Evolutionary conservation across 129 eudicot species (phyloP), one percentile per base, ranked within the genome.

Genomic region (Scalesia atractyloides): DNA sequence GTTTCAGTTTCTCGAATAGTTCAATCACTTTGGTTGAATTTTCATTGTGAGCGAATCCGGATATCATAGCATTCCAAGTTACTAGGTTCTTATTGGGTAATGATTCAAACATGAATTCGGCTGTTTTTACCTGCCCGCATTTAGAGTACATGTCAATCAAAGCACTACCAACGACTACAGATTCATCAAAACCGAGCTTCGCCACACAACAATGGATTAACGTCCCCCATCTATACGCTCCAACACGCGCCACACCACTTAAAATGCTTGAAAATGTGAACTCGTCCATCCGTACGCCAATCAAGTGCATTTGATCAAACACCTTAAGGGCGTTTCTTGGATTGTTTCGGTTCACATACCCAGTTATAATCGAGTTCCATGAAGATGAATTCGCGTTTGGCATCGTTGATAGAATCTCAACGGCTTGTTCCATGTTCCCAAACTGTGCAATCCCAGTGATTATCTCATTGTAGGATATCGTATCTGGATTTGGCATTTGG

Each of bases 1-100:
- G 59, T 67, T 75, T 86, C 75, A 89, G 12, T 48, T 26, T 60
- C 78, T 92, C 88, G 12, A 82, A 92, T 41, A 79, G 56, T 37
- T 75, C 50, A 19, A 89, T 73, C 70, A 87, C 96, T 78, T 82
- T 83, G 0, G 46, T 41, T 2, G 82, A 80, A 60, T 82, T 66
- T 33, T 90, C 96, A 36, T 84, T 87, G 62, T 87, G 95, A 51
- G 98, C 96, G 54, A 77, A 86, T 9, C 96, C 98, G 0, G 96
- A 87, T 12, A 89, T 82, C 78, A 89, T 72, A 0, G 90, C 79
- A 12, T 86, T 89, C 91, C 92, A 92, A 19, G 96, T 89, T 13
- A 92, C 83, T 8, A 92, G 19, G 72, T 92, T 92, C 70, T 82
- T 92, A 9, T 33, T 51, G 3, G 85, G 89, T 39, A 87, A 36